These are phyloP conservation scores for Lipomyces kockii DNA, from an alignment of 805 yeast species.

Conservation along the genomic window DNA sequence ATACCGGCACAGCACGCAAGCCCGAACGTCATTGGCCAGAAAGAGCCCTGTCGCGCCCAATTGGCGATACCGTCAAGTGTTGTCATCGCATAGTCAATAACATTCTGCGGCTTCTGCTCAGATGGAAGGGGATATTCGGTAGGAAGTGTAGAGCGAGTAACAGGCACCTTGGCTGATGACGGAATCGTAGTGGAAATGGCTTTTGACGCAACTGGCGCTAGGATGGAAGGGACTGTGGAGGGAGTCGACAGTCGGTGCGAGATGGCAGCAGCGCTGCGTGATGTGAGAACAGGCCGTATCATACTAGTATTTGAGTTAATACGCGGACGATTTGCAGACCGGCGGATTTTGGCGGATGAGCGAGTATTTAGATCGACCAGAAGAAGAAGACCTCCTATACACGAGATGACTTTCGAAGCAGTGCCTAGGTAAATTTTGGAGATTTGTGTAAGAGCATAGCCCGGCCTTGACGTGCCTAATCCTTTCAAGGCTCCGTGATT, in stretches of 20 bases:
- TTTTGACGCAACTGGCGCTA: constrained; percentile 10
- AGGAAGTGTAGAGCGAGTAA: constrained; percentile 50
- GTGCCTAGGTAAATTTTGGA: background rate
- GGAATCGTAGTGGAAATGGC: constrained; percentile 4
- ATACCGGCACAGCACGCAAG: constrained; percentile 80
- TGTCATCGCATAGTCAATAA: constrained; percentile 80
- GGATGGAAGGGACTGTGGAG: background rate
- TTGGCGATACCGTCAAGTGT: constrained; percentile 80
- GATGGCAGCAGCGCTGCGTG: background rate
- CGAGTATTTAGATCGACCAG: background rate
- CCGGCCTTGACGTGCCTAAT: background rate
- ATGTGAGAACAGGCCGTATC: constrained; percentile 2
- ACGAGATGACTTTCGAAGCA: too few relatives aligned
- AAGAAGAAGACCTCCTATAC: background rate
- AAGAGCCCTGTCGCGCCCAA: constrained; percentile 91
- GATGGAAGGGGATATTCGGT: constrained; percentile 74
- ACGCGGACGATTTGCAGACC: background rate
- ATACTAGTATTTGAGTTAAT: background rate
- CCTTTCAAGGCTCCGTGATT: background rate
- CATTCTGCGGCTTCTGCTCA: constrained; percentile 61
- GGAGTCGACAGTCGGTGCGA: background rate
- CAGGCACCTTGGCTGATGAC: constrained; percentile 4
- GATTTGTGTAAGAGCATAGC: background rate
- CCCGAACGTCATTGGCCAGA: constrained; percentile 93
- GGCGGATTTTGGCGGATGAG: background rate